Evolutionary conservation across 768 basidiomycete species (phyloP).

Genomic region (Thelephora aurantiotincta): DNA sequence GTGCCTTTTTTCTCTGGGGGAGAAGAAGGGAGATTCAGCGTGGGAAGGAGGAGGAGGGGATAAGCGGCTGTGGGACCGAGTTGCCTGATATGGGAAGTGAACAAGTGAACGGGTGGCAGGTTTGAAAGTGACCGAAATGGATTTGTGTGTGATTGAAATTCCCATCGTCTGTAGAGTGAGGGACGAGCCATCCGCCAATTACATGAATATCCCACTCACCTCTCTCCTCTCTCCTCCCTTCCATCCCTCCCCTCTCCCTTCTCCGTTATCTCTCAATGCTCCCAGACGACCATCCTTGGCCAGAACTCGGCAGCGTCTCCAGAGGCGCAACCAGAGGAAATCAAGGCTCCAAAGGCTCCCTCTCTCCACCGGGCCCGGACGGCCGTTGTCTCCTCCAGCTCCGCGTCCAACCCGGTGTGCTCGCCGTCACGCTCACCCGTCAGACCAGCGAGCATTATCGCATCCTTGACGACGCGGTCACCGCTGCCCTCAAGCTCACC

Average conservation of each 20-base stretch:
- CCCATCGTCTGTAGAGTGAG: no score
- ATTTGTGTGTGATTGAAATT: no score
- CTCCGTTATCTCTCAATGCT: conserved; percentile 18
- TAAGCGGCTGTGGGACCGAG: no score
- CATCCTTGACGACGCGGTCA: conserved; percentile 64
- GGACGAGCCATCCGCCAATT: no score
- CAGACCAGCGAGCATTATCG: conserved; percentile 78
- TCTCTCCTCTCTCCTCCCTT: conserved; percentile 9
- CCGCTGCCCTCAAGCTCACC: conserved; percentile 66
- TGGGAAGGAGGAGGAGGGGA: no score
- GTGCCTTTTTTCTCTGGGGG: no score
- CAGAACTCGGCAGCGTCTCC: conserved; percentile 75
- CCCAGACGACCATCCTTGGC: conserved; percentile 74
- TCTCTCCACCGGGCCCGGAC: conserved; percentile 56
- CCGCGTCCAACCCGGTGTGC: conserved; percentile 71
- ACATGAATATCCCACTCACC: conserved; percentile 3
- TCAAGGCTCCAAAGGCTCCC: conserved; percentile 73
- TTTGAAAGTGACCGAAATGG: no score
- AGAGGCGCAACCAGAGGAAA: conserved; percentile 75
- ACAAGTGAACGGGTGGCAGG: no score
- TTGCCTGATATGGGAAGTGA: no score
- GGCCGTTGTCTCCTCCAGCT: conserved; percentile 71
- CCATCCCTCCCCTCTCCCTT: conserved; percentile 1
- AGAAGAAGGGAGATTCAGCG: no score
- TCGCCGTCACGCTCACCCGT: conserved; percentile 59